Conservation (phyloP, 768 basidiomycete genomes). For the Mycena rebaudengoi region DNA sequence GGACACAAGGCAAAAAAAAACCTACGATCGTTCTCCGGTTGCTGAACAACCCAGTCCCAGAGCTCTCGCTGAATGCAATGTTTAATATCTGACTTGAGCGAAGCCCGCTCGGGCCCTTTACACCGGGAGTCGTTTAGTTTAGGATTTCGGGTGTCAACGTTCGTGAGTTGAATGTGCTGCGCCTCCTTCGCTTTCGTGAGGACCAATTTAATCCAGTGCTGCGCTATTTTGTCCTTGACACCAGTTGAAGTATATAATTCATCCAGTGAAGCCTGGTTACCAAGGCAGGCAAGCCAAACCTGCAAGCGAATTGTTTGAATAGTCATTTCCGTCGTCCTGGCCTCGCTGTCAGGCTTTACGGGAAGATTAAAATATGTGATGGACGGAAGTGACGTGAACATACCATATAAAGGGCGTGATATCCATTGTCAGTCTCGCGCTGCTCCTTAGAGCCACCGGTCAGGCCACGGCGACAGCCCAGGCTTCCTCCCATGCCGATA, state of each 20-base stretch:
- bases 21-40: neutral
- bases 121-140: neutral
- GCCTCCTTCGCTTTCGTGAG: neutral
- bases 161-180: neutral
- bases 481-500: constrained; percentile 31
- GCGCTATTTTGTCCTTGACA: constrained; percentile 39
- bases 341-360: too few species aligned
- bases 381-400: neutral
- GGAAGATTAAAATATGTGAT: too few species aligned
- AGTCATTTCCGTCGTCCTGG: neutral
- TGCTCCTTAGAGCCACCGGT: constrained; percentile 30
- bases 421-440: constrained; percentile 25
- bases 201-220: constrained; percentile 33
- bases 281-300: constrained; percentile 22
- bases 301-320: neutral
- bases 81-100: neutral
- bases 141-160: neutral
- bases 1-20: neutral
- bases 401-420: neutral
- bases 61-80: neutral
- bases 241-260: constrained; percentile 31
- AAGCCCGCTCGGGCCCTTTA: neutral
- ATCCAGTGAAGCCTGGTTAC: constrained; percentile 9
- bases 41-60: constrained; percentile 6
- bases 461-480: constrained; percentile 32